Evolutionary conservation across 2,329 filamentous ascomycete genomes (phyloP).

Genomic region (Cordyceps javanica): DNA sequence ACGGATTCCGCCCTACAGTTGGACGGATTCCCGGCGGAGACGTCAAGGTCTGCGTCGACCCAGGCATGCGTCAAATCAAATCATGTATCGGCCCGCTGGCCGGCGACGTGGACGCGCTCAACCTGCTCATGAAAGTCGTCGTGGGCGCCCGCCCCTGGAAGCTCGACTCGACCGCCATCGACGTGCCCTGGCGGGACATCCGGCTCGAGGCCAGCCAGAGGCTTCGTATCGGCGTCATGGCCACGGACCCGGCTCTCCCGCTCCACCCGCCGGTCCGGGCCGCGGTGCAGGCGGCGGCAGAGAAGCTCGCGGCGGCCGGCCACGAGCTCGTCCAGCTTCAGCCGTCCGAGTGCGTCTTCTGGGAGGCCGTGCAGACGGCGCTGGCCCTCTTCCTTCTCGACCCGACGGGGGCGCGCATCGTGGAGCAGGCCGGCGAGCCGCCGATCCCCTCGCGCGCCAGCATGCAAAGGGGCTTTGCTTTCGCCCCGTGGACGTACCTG

Average conservation of each 20-base stretch:
- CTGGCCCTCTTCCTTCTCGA: neutral
- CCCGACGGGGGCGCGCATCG: neutral
- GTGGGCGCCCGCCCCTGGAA: constrained; percentile 35
- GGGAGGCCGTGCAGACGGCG: constrained; percentile 8
- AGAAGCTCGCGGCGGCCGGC: constrained; percentile 33
- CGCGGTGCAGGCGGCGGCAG: constrained; percentile 34
- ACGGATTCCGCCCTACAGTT: constrained; percentile 48
- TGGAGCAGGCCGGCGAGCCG: constrained; percentile 13
- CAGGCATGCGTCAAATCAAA: constrained; percentile 22
- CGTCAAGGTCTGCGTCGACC: constrained; percentile 1
- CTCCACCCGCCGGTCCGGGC: constrained; percentile 45
- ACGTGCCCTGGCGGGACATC: constrained; percentile 39
- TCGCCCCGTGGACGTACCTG: constrained; percentile 3
- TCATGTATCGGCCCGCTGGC: constrained; percentile 38
- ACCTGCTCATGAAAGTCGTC: constrained; percentile 35
- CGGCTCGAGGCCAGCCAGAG: constrained; percentile 13
- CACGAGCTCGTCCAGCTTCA: constrained; percentile 36
- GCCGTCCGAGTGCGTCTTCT: constrained; percentile 17
- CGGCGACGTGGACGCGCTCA: constrained; percentile 32
- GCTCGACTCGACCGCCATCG: constrained; percentile 35
- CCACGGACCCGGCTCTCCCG: constrained; percentile 40
- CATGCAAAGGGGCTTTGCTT: neutral
- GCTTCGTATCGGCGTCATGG: constrained; percentile 42
- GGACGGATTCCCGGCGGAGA: constrained; percentile 44
- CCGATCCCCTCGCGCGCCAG: constrained; percentile 4